A percentile compares a stretch with the other conserved stretches of the same genome.
These are phyloP conservation scores for Sanghuangporus sanghuang DNA, from an alignment of 1,284 basidiomycete species.

Conservation along the genomic window DNA sequence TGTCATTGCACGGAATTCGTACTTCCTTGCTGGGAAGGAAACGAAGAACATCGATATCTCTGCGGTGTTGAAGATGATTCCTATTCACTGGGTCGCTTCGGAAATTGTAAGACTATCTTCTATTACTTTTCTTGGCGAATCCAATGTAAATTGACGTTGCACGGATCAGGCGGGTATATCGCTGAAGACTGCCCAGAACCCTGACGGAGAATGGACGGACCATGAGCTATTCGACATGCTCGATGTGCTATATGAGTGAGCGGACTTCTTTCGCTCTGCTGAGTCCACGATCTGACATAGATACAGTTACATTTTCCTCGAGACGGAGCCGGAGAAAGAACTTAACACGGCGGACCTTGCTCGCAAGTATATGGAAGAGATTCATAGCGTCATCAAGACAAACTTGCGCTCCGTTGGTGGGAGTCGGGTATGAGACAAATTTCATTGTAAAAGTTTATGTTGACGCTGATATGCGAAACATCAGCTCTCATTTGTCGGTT, in stretches of 20 bases:
- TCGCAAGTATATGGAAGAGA: slow-evolving; percentile 42
- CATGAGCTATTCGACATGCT: slow-evolving; percentile 58
- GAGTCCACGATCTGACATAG: background rate
- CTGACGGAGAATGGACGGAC: slow-evolving; percentile 55
- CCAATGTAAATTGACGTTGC: background rate
- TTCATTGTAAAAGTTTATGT: background rate
- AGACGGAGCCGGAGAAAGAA: slow-evolving; percentile 52
- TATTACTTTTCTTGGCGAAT: background rate
- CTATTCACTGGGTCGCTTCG: slow-evolving; percentile 62
- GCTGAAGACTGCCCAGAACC: slow-evolving; percentile 55
- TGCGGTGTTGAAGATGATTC: slow-evolving; percentile 62
- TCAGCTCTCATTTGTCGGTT: slow-evolving; percentile 44
- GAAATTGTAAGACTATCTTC: slow-evolving; percentile 51
- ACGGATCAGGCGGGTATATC: slow-evolving; percentile 57
- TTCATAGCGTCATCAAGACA: slow-evolving; percentile 53
- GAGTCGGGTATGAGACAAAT: slow-evolving; percentile 20
- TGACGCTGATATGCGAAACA: background rate
- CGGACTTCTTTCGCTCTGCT: slow-evolving; percentile 2
- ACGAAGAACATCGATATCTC: slow-evolving; percentile 57
- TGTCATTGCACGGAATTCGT: slow-evolving; percentile 50
- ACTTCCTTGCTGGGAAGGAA: slow-evolving; percentile 44
- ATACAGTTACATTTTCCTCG: slow-evolving; percentile 66
- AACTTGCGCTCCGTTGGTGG: slow-evolving; percentile 28
- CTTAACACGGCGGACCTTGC: slow-evolving; percentile 50
- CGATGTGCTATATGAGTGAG: slow-evolving; percentile 64